These are phyloP conservation scores for Bretschneidera sinensis DNA, from an alignment of 345 rosid species.

Conservation along the genomic window DNA sequence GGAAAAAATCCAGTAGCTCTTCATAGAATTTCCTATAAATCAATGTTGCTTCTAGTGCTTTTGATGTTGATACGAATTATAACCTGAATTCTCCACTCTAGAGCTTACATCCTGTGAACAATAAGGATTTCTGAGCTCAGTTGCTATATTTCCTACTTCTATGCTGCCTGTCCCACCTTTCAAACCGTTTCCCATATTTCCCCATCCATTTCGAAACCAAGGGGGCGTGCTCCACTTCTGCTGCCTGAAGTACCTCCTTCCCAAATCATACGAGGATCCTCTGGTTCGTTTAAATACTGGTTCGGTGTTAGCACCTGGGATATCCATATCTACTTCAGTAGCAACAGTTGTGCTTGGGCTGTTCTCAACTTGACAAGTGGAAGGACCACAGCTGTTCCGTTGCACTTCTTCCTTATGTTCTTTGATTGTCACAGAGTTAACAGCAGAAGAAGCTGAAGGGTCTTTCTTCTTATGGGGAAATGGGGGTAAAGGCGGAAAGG, in stretches of 20 bases:
- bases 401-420: slow-evolving; percentile 15
- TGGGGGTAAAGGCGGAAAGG: slow-evolving; percentile 87
- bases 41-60: slow-evolving; percentile 39
- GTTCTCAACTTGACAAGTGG: slow-evolving; percentile 26
- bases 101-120: slow-evolving; percentile 34
- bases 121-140: slow-evolving; percentile 30
- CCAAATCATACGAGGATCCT: slow-evolving; percentile 52
- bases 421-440: slow-evolving; percentile 14
- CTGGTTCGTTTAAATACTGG: slow-evolving; percentile 42
- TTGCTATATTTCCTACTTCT: slow-evolving; percentile 26
- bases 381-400: slow-evolving; percentile 12
- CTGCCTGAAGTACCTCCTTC: slow-evolving; percentile 73
- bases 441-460: slow-evolving; percentile 20
- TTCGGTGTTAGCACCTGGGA: slow-evolving; percentile 28
- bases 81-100: slow-evolving; percentile 41
- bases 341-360: slow-evolving; percentile 27
- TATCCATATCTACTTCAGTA: slow-evolving; percentile 28
- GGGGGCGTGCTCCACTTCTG: slow-evolving; percentile 68
- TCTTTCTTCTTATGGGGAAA: slow-evolving; percentile 39
- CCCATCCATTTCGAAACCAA: slow-evolving; percentile 53
- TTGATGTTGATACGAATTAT: slow-evolving; percentile 35
- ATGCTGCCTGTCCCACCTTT: slow-evolving; percentile 26
- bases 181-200: slow-evolving; percentile 24
- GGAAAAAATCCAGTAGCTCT: slow-evolving; percentile 29
- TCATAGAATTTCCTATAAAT: slow-evolving; percentile 32